phyloP scores from a whole-genome alignment of 1,284 basidiomycete genomes.

The Neonothopanus nambi region DNA sequence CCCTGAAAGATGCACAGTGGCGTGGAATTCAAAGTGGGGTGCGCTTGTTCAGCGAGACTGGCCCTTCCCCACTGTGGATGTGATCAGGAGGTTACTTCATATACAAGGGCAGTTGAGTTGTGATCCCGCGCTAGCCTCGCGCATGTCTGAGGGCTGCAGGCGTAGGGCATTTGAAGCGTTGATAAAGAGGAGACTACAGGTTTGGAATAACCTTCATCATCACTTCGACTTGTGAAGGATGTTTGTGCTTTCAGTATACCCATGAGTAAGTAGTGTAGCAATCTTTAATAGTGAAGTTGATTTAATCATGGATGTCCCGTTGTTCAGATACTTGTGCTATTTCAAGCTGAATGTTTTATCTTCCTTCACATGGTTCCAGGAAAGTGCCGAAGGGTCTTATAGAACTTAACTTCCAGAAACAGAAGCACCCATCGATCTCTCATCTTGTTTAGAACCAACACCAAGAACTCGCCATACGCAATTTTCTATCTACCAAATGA shows the following conservation, averaged over 20 bases:
- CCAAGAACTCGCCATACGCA: too few relatives aligned
- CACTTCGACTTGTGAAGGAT: conserved; percentile 14
- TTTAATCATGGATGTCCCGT: not conserved
- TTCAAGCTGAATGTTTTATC: too few relatives aligned
- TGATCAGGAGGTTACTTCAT: conserved; percentile 7
- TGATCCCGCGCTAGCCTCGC: conserved; percentile 2
- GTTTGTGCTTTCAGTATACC: not conserved
- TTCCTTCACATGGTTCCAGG: too few relatives aligned
- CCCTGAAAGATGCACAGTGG: conserved; percentile 4
- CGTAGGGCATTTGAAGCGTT: conserved; percentile 5
- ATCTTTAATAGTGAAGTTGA: not conserved
- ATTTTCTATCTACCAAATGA: too few relatives aligned
- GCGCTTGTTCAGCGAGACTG: not conserved
- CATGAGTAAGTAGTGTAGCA: not conserved
- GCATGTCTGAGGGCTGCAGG: conserved; percentile 10
- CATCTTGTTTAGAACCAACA: too few relatives aligned
- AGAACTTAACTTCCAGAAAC: too few relatives aligned
- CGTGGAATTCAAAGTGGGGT: conserved; percentile 2
- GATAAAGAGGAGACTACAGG: conserved; percentile 3
- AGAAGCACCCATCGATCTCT: too few relatives aligned
- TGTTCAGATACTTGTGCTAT: not conserved
- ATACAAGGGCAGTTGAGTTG: conserved; percentile 3
- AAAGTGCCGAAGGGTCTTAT: too few relatives aligned
- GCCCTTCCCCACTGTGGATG: conserved; percentile 9
- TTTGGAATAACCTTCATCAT: conserved; percentile 12